Conservation (phyloP, 2,329 filamentous ascomycete species). For the Parafenestella ontariensis region DNA sequence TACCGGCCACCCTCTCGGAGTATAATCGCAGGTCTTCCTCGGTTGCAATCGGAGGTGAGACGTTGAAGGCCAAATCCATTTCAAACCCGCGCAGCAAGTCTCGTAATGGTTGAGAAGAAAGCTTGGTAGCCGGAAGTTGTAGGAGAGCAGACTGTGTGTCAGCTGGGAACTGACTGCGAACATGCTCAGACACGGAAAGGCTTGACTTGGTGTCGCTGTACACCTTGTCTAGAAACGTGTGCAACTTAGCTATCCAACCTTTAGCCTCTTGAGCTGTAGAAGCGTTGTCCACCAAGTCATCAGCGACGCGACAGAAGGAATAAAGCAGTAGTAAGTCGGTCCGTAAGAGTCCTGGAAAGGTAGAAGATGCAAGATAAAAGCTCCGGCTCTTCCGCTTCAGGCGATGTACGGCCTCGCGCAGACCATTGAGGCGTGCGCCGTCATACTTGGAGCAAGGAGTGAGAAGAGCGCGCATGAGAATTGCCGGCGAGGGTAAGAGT, state of each 20-base stretch:
- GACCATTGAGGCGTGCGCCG: conserved; percentile 62
- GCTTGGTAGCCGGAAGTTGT: conserved; percentile 64
- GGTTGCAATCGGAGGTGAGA: conserved; percentile 60
- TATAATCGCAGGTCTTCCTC: conserved; percentile 69
- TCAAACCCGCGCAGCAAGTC: conserved; percentile 72
- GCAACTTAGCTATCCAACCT: conserved; percentile 66
- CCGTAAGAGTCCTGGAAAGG: conserved; percentile 71
- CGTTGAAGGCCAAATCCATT: conserved; percentile 68
- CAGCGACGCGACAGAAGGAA: conserved; percentile 75
- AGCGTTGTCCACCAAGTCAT: conserved; percentile 75
- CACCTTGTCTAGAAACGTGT: conserved; percentile 62
- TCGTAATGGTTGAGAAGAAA: conserved; percentile 67
- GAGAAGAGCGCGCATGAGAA: conserved; percentile 63
- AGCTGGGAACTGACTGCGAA: conserved; percentile 60
- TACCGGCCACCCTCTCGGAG: conserved; percentile 72
- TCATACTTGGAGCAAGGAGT: conserved; percentile 61
- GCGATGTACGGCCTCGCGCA: conserved; percentile 65
- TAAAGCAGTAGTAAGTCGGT: conserved; percentile 75
- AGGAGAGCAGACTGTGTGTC: conserved; percentile 62
- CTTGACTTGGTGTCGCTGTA: conserved; percentile 48
- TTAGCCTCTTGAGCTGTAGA: conserved; percentile 59
- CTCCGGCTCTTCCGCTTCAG: conserved; percentile 72
- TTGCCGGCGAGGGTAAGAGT: conserved; percentile 56
- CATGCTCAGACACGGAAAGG: conserved; percentile 38
- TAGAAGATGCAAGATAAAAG: conserved; percentile 75